A percentile compares a stretch with the other conserved stretches of the same genome.
Conservation (phyloP, 2,329 filamentous ascomycete genomes). For the Aspergillus fructus region DNA sequence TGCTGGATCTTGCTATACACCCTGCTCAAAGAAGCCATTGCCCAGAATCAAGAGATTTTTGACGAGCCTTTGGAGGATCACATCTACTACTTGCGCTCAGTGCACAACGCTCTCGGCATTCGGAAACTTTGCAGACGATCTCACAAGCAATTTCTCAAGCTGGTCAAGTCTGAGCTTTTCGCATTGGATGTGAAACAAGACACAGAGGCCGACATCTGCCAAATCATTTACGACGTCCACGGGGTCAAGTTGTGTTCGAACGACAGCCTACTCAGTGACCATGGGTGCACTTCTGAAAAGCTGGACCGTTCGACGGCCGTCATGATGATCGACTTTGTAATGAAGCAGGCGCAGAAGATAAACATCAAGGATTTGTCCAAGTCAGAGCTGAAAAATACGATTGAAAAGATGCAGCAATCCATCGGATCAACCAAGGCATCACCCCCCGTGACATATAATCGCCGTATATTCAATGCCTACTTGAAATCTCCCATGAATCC, state of each 20-base stretch:
- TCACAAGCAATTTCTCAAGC: constrained; percentile 82
- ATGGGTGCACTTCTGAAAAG: constrained; percentile 73
- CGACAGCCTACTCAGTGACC: constrained; percentile 68
- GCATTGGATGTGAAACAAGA: constrained; percentile 73
- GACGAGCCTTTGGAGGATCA: constrained; percentile 68
- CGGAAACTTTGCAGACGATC: constrained; percentile 82
- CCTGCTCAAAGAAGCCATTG: constrained; percentile 71
- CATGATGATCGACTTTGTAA: constrained; percentile 78
- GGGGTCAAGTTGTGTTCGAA: constrained; percentile 73
- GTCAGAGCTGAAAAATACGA: constrained; percentile 82
- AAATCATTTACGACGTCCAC: constrained; percentile 80
- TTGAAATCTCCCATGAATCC: constrained; percentile 83
- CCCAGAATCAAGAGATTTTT: constrained; percentile 65
- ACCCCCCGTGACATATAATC: constrained; percentile 80
- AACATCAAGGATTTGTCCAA: constrained; percentile 89
- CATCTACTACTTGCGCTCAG: constrained; percentile 73
- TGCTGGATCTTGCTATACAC: constrained; percentile 86
- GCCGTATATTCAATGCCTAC: constrained; percentile 76
- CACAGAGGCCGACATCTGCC: constrained; percentile 82
- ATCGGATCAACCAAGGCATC: constrained; percentile 75
- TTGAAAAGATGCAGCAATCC: constrained; percentile 89
- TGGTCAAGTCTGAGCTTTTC: constrained; percentile 83
- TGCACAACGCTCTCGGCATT: constrained; percentile 81
- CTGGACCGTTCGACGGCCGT: constrained; percentile 79
- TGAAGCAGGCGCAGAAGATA: constrained; percentile 76